phyloP scores from a whole-genome alignment of 1,284 basidiomycete genomes.

The Sanghuangporus sanghuang region DNA sequence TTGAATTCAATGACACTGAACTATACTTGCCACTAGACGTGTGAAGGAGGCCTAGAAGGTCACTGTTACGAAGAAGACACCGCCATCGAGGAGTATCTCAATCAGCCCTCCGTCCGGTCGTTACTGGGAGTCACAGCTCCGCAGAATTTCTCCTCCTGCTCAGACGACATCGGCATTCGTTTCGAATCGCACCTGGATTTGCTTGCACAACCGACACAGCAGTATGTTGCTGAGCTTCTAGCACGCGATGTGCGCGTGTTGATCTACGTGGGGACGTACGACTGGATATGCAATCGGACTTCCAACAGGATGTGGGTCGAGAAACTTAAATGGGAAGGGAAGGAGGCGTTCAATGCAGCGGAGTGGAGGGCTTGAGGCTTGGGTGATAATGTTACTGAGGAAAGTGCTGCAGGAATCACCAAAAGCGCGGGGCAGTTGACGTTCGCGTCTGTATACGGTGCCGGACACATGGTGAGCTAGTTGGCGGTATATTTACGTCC shows the following conservation, averaged over 20 bases:
- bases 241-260: slow-evolving; percentile 69
- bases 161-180: slow-evolving; percentile 37
- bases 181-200: slow-evolving; percentile 57
- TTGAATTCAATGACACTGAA: slow-evolving; percentile 1
- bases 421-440: slow-evolving; percentile 58
- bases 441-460: slow-evolving; percentile 58
- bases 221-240: slow-evolving; percentile 67
- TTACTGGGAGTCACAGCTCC: slow-evolving; percentile 54
- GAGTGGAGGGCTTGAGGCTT: slow-evolving; percentile 59
- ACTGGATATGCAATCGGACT: slow-evolving; percentile 79
- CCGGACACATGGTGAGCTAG: slow-evolving; percentile 68
- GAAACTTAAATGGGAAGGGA: slow-evolving; percentile 65
- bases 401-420: slow-evolving; percentile 35
- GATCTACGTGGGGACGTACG: slow-evolving; percentile 73
- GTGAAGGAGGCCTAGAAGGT: slow-evolving; percentile 33
- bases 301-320: slow-evolving; percentile 74
- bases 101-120: slow-evolving; percentile 47
- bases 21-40: slow-evolving; percentile 32
- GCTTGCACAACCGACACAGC: slow-evolving; percentile 50
- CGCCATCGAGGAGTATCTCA: slow-evolving; percentile 50
- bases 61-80: slow-evolving; percentile 54
- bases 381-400: slow-evolving; percentile 25
- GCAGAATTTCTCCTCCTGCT: slow-evolving; percentile 55
- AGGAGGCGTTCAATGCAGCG: slow-evolving; percentile 43
- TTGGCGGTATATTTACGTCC: slow-evolving; percentile 4